Evolutionary conservation across 768 basidiomycete species (phyloP), one percentile per base, ranked within the genome.

Genomic region (Leccinum subtestaceum): DNA sequence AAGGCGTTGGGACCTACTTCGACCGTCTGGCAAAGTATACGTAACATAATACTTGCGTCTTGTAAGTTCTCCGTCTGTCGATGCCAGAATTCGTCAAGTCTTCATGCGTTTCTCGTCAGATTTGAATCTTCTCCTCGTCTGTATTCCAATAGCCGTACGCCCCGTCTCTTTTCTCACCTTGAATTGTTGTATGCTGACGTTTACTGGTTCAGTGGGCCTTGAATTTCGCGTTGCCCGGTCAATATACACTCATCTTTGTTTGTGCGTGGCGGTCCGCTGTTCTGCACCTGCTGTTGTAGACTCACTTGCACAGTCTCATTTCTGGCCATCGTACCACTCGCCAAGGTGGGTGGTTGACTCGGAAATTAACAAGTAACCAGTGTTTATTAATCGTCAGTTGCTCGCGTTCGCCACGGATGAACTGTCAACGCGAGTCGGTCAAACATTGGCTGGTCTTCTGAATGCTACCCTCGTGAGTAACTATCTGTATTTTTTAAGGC

Each of bases 391-490:
- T 40, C 50, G 32, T 2, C 57, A 91, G 88, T 73, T 93, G 5
- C 79, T 94, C 2, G 88, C 86, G 1, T 93, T 93, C 67, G 91
- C 91, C 13, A 95, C 93, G 0, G 93, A 95, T 59, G 90, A 95
- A 62, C 63, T 95, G 17, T 89, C 93, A 3, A 67, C 92, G 56
- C 84, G 91, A 31, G 86, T 93, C 2, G 93, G 92, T 2, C 87
- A 91, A 71, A 91, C 91, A 2, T 74, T 93, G 11, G 91, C 91
- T 3, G 92, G 92, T 40, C 80, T 95, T 2, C 70, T 95, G 56
- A 95, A 94, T 73, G 93, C 93, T 21, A 95, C 92, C 13, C 76
- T 92, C 63, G 88, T 91, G 63, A 62, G 81, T 69, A 34, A 9
- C 46, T 12, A 25, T 55, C 29, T 6, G 19, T 11, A 10, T 31